Conservation (phyloP, 257 asterid genomes). For the Primulina huaijiensis region DNA sequence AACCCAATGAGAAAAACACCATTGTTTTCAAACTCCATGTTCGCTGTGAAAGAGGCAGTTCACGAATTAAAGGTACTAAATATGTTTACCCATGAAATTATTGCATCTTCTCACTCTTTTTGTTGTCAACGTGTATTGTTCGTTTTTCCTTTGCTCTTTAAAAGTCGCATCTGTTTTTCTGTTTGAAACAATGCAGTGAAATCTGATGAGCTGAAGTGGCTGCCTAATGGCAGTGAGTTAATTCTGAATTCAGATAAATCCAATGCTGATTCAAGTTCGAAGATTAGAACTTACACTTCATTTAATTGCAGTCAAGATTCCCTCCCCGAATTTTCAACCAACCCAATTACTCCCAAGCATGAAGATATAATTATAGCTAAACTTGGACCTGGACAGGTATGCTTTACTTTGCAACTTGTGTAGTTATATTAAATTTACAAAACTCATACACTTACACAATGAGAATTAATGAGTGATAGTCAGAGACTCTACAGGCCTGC, state of each 20-base stretch:
- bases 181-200: slow-evolving; percentile 43
- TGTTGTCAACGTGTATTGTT: slow-evolving; percentile 1
- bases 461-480: not conserved
- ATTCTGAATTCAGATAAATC: slow-evolving; percentile 35
- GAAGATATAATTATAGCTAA: slow-evolving; percentile 61
- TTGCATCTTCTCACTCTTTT: slow-evolving; percentile 8
- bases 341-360: slow-evolving; percentile 54
- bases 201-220: slow-evolving; percentile 73
- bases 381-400: slow-evolving; percentile 95
- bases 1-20: slow-evolving; percentile 77
- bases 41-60: slow-evolving; percentile 48
- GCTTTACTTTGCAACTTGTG: slow-evolving; percentile 11
- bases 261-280: slow-evolving; percentile 39
- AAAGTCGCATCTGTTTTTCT: slow-evolving; percentile 14
- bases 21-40: slow-evolving; percentile 79
- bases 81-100: slow-evolving; percentile 5
- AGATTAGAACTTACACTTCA: slow-evolving; percentile 68
- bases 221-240: slow-evolving; percentile 81
- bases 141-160: slow-evolving; percentile 9
- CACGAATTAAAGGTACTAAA: slow-evolving; percentile 55
- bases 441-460: not conserved
- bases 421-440: slow-evolving; percentile 12
- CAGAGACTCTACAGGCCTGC: not conserved
- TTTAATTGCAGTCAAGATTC: slow-evolving; percentile 73
- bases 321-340: slow-evolving; percentile 48